phyloP scores from a whole-genome alignment of 495 filamentous ascomycete genomes.

The Penicillium lividum region DNA sequence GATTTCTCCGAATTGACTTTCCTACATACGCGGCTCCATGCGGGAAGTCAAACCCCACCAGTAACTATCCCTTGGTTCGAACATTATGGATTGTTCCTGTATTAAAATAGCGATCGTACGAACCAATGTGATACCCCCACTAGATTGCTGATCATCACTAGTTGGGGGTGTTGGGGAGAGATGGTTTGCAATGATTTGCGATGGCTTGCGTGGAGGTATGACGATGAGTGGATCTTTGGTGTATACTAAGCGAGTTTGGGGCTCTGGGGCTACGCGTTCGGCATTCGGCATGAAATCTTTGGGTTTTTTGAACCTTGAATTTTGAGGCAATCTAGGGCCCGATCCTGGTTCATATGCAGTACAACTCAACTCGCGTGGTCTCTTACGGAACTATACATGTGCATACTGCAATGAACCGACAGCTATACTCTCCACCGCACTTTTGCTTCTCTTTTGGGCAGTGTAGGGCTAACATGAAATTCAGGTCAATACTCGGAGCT shows the following conservation, averaged over 20 bases:
- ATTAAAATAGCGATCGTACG: background rate
- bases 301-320: too few species aligned
- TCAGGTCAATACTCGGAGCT: too few species aligned
- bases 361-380: too few species aligned
- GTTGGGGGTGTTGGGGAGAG: background rate
- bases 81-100: background rate
- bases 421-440: too few species aligned
- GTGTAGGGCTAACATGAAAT: too few species aligned
- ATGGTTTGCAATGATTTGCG: background rate
- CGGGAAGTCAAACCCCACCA: background rate
- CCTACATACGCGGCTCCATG: background rate
- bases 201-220: background rate
- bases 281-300: background rate
- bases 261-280: background rate
- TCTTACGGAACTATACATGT: too few species aligned
- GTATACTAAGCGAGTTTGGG: background rate
- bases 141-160: background rate
- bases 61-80: background rate
- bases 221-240: background rate
- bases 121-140: background rate
- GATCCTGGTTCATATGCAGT: too few species aligned
- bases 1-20: too few species aligned
- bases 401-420: too few species aligned
- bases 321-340: too few species aligned
- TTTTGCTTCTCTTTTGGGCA: too few species aligned